These are phyloP conservation scores for Theileria annulata DNA, from an alignment of 169 alveolate species.

Conservation along the genomic window DNA sequence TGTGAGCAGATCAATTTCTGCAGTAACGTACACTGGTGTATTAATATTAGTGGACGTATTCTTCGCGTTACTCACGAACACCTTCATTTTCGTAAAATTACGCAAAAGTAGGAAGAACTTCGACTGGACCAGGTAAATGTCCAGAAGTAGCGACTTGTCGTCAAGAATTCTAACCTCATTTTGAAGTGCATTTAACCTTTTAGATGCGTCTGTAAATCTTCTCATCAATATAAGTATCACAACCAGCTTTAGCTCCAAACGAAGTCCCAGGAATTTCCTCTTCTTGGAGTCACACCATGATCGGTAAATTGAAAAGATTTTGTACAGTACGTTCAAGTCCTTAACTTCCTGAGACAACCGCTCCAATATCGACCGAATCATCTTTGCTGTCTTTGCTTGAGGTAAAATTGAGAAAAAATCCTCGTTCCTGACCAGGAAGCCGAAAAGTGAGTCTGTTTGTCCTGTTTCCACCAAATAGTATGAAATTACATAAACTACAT, in stretches of 20 bases:
- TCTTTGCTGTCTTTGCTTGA: constrained; percentile 78
- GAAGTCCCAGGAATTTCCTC: constrained; percentile 90
- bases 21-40: constrained; percentile 91
- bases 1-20: constrained; percentile 92
- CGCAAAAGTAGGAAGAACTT: constrained; percentile 88
- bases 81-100: constrained; percentile 90
- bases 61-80: constrained; percentile 92
- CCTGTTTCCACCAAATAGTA: constrained; percentile 59
- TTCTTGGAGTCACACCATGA: constrained; percentile 91
- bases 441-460: constrained; percentile 72
- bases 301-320: constrained; percentile 87
- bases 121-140: constrained; percentile 90
- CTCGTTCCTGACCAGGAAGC: constrained; percentile 72
- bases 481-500: constrained; percentile 44
- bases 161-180: constrained; percentile 91
- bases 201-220: constrained; percentile 85
- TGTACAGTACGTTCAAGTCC: constrained; percentile 71
- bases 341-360: constrained; percentile 71
- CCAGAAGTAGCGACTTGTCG: constrained; percentile 91
- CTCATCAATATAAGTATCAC: constrained; percentile 80
- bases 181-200: constrained; percentile 81
- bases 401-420: constrained; percentile 74
- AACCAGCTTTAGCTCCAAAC: constrained; percentile 89
- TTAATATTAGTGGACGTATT: constrained; percentile 91
- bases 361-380: constrained; percentile 71